Conservation (phyloP, 2,329 filamentous ascomycete genomes). For the Xylogone sp. region DNA sequence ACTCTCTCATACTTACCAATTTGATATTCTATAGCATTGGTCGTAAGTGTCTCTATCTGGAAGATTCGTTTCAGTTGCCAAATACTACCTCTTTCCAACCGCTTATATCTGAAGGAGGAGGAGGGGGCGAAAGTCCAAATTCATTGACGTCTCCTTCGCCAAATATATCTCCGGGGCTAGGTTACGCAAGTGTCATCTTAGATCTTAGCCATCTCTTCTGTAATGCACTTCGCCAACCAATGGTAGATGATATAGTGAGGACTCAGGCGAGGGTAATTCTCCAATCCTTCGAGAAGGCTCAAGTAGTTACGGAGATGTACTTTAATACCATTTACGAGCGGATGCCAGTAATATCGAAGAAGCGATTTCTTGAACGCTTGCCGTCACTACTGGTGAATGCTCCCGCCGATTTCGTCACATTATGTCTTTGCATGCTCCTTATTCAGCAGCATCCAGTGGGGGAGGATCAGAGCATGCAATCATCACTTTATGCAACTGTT, state of each 20-base stretch:
- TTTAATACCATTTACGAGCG: constrained; percentile 3
- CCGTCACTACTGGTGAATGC: neutral
- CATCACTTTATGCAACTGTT: constrained; percentile 3
- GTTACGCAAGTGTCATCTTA: neutral
- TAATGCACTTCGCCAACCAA: constrained; percentile 4
- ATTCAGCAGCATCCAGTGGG: neutral
- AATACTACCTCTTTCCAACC: neutral
- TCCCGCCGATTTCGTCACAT: constrained; percentile 2
- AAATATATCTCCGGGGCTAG: neutral
- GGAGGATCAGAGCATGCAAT: constrained; percentile 1
- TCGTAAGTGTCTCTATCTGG: constrained; percentile 8
- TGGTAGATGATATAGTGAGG: constrained; percentile 1
- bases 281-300: neutral
- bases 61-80: constrained; percentile 1
- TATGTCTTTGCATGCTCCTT: constrained; percentile 5
- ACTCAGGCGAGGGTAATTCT: constrained; percentile 2
- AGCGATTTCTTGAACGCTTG: constrained; percentile 3
- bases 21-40: constrained; percentile 2
- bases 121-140: neutral
- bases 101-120: neutral
- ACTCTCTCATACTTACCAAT: neutral
- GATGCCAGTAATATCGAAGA: constrained; percentile 4
- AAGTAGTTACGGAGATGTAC: neutral
- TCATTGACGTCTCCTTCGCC: neutral
- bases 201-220: constrained; percentile 5